A percentile compares a stretch with the other conserved stretches of the same genome.
These are phyloP conservation scores for Trichophyton verrucosum DNA, from an alignment of 2,329 filamentous ascomycete species.

Conservation along the genomic window DNA sequence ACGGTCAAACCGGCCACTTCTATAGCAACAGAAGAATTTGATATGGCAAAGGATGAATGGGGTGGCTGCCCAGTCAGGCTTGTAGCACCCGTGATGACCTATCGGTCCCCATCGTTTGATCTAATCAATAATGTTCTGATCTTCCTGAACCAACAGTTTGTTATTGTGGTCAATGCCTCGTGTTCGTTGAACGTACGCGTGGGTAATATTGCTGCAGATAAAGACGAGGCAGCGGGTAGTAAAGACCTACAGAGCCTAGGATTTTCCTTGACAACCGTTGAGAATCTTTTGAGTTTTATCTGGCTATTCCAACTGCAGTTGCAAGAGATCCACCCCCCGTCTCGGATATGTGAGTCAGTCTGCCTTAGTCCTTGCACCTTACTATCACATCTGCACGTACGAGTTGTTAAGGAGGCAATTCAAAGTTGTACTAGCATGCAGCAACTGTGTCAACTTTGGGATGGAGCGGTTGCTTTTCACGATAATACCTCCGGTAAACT, in stretches of 20 bases:
- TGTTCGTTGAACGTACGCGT: conserved; percentile 20
- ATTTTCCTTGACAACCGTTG: conserved; percentile 11
- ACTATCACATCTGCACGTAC: conserved; percentile 1
- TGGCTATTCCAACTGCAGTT: conserved; percentile 17
- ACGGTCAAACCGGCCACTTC: conserved; percentile 7
- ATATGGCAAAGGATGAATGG: conserved; percentile 6
- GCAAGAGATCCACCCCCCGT: conserved; percentile 17
- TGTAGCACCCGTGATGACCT: conserved; percentile 9
- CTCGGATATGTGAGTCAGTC: conserved; percentile 6
- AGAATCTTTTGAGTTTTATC: conserved; percentile 18
- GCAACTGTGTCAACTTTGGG: conserved; percentile 9
- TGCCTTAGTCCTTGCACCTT: conserved; percentile 6
- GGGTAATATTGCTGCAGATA: conserved; percentile 11
- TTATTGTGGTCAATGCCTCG: conserved; percentile 15
- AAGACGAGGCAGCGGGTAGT: neutral
- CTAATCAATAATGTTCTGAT: conserved; percentile 11
- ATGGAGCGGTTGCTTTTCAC: neutral
- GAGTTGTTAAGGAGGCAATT: conserved; percentile 3
- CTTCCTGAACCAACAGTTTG: conserved; percentile 10
- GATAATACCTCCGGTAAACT: neutral
- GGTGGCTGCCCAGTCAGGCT: conserved; percentile 11
- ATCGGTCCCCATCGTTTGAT: conserved; percentile 7
- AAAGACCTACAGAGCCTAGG: conserved; percentile 6
- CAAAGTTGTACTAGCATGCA: conserved; percentile 6
- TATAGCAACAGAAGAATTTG: conserved; percentile 4